Conservation (phyloP, 768 basidiomycete species). For the Thelephora aurantiotincta region DNA sequence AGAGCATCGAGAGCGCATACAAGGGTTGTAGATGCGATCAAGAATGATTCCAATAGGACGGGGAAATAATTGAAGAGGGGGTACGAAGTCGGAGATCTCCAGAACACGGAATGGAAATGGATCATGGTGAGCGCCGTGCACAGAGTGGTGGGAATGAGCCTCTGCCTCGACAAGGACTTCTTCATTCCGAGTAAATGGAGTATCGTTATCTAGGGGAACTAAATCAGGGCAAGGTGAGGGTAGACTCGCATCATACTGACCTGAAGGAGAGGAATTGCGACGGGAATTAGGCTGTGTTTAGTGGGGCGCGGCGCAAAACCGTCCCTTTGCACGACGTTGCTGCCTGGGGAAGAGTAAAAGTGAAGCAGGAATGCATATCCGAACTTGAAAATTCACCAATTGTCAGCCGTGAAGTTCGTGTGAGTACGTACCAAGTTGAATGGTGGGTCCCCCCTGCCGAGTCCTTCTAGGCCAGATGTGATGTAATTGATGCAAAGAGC, state of each 20-base stretch:
- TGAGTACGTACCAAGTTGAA: conserved; percentile 50
- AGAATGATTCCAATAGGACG: conserved; percentile 53
- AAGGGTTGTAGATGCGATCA: conserved; percentile 41
- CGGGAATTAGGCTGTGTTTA: conserved; percentile 57
- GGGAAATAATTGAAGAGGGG: conserved; percentile 66
- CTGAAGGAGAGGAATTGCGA: conserved; percentile 62
- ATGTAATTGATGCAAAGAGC: conserved; percentile 54
- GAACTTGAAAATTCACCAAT: conserved; percentile 28
- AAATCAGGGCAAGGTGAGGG: neutral
- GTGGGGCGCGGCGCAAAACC: conserved; percentile 51
- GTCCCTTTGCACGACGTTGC: conserved; percentile 30
- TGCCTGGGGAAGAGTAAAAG: conserved; percentile 53
- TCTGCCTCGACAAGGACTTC: conserved; percentile 46
- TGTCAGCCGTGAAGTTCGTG: conserved; percentile 2
- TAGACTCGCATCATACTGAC: conserved; percentile 19
- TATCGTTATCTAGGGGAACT: conserved; percentile 32
- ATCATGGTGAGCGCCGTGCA: conserved; percentile 42
- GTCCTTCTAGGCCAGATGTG: conserved; percentile 53
- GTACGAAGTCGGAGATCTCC: conserved; percentile 32
- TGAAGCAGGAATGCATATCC: conserved; percentile 68
- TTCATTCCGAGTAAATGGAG: conserved; percentile 55
- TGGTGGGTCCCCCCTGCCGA: conserved; percentile 35
- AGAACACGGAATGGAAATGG: conserved; percentile 56
- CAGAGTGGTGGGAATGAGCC: conserved; percentile 56
- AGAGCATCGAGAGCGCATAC: conserved; percentile 47